Percentiles rank a stretch among this genome's conserved stretches.
phyloP scores from a whole-genome alignment of 2,329 filamentous ascomycete genomes.

The Fusarium sp. region DNA sequence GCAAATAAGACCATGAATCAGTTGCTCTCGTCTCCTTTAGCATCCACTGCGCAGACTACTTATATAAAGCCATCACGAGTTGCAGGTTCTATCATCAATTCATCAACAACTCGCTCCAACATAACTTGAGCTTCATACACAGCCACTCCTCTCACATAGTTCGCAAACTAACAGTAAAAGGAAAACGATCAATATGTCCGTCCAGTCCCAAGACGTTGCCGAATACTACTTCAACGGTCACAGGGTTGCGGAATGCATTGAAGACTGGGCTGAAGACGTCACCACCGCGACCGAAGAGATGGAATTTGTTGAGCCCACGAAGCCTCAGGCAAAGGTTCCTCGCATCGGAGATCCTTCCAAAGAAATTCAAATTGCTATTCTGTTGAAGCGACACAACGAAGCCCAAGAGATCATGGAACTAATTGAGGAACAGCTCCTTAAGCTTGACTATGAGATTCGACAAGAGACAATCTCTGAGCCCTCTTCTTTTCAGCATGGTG shows the following conservation, averaged over 20 bases:
- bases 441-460: background rate
- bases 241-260: background rate
- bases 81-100: background rate
- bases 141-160: background rate
- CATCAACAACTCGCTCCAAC: background rate
- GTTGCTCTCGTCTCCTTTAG: accelerated
- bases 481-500: background rate
- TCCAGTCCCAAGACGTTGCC: background rate
- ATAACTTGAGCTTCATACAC: no score
- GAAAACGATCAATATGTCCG: accelerated
- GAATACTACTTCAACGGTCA: background rate
- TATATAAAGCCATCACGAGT: background rate
- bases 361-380: background rate
- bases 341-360: background rate
- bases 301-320: background rate
- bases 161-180: accelerated
- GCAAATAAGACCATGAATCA: no score
- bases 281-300: background rate
- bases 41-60: accelerated
- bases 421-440: background rate
- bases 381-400: background rate
- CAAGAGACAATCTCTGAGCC: accelerated
- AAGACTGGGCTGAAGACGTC: background rate
- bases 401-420: background rate
- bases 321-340: background rate